A percentile compares a stretch with the other conserved stretches of the same genome.
Evolutionary conservation across 2,329 filamentous ascomycete species (phyloP).

Genomic region (Endocalyx cinctus): DNA sequence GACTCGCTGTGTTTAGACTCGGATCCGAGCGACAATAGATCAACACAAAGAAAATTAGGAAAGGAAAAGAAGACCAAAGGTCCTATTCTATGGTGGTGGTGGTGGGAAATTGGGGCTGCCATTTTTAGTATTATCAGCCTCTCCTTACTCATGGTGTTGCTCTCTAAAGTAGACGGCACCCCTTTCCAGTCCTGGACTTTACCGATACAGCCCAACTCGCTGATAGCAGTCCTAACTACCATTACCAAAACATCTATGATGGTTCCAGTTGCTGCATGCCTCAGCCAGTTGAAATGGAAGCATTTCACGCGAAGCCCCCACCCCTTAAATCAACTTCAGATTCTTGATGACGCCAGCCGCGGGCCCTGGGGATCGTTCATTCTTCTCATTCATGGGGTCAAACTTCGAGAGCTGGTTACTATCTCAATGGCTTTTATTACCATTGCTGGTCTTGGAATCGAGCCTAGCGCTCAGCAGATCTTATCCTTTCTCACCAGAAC

Average conservation of each 20-base stretch:
- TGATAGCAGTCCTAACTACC: slow-evolving; percentile 29
- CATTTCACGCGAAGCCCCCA: slow-evolving; percentile 17
- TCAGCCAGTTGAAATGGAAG: slow-evolving; percentile 33
- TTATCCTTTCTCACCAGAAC: background rate
- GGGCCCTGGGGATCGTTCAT: slow-evolving; percentile 21
- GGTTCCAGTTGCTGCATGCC: slow-evolving; percentile 23
- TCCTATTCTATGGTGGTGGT: slow-evolving; percentile 14
- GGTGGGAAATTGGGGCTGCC: slow-evolving; percentile 9
- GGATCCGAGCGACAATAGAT: no score
- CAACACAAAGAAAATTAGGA: no score
- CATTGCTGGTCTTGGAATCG: slow-evolving; percentile 8
- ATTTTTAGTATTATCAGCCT: slow-evolving; percentile 2
- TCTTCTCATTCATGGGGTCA: slow-evolving; percentile 1
- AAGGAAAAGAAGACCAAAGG: no score
- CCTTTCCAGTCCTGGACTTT: slow-evolving; percentile 4
- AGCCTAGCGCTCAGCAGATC: slow-evolving; percentile 13
- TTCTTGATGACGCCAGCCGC: slow-evolving; percentile 24
- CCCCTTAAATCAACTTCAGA: slow-evolving; percentile 19
- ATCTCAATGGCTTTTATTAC: slow-evolving; percentile 5
- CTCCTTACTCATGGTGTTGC: background rate
- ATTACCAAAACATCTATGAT: slow-evolving; percentile 26
- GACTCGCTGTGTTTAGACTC: no score
- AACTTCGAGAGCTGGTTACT: background rate
- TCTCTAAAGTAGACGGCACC: background rate
- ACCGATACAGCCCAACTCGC: slow-evolving; percentile 24